Evolutionary conservation across 805 yeast genomes (phyloP).

Genomic region (Kodamaea fukazawae): DNA sequence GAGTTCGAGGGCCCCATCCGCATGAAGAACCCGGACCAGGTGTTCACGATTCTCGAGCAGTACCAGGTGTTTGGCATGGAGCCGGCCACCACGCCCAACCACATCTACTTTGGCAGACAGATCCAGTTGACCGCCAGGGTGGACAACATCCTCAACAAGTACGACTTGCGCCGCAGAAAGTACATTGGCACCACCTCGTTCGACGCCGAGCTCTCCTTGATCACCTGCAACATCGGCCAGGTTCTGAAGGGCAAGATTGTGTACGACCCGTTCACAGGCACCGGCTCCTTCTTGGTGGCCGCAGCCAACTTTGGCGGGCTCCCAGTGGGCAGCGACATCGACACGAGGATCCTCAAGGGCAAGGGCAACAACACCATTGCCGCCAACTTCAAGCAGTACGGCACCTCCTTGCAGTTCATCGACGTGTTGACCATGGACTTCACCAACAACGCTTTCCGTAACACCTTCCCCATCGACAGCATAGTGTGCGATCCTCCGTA

Average conservation of each 20-base stretch:
- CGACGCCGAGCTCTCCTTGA: constrained; percentile 87
- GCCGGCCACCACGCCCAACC: constrained; percentile 48
- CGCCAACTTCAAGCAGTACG: constrained; percentile 75
- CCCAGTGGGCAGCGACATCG: constrained; percentile 87
- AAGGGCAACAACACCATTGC: constrained; percentile 50
- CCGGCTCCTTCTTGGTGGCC: constrained; percentile 90
- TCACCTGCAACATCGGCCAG: constrained; percentile 84
- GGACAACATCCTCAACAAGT: constrained; percentile 65
- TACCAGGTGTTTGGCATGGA: constrained; percentile 51
- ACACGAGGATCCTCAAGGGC: constrained; percentile 74
- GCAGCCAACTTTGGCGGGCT: constrained; percentile 82
- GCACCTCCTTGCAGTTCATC: constrained; percentile 52
- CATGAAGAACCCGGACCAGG: constrained; percentile 72
- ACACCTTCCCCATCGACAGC: constrained; percentile 61
- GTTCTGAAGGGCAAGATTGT: constrained; percentile 61
- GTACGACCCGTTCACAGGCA: constrained; percentile 96
- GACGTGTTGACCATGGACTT: constrained; percentile 92
- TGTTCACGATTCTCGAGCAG: constrained; percentile 72
- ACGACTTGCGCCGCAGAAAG: constrained; percentile 76
- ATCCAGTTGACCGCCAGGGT: constrained; percentile 62
- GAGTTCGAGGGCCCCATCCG: constrained; percentile 73
- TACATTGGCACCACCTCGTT: constrained; percentile 96
- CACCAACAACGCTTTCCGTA: constrained; percentile 80
- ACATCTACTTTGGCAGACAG: constrained; percentile 74
- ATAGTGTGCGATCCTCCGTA: constrained; percentile 97